Percentiles rank a stretch among this genome's conserved stretches.
These are phyloP conservation scores for Lasiodiplodia sp. DNA, from an alignment of 2,329 filamentous ascomycete species.

Conservation along the genomic window DNA sequence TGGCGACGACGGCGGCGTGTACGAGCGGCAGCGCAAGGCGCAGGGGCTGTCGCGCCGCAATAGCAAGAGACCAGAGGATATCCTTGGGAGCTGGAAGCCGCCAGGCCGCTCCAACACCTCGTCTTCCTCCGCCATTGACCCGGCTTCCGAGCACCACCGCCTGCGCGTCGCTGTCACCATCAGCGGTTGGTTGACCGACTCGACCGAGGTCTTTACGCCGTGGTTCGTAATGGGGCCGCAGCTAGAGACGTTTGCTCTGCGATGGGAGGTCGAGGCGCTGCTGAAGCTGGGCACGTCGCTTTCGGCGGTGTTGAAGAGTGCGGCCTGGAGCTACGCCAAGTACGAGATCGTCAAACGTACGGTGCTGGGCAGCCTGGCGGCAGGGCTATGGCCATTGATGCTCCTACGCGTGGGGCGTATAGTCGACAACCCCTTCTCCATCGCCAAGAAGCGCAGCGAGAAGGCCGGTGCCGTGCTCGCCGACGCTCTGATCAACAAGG, in stretches of 20 bases:
- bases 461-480: conserved; percentile 83
- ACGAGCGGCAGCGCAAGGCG: conserved; percentile 53
- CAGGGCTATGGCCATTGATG: conserved; percentile 58
- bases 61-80: conserved; percentile 43
- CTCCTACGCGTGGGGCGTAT: conserved; percentile 60
- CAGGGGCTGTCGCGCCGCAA: conserved; percentile 13
- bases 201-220: conserved; percentile 74
- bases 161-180: conserved; percentile 84
- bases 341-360: conserved; percentile 74
- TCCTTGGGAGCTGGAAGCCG: conserved; percentile 42
- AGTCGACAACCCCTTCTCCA: conserved; percentile 82
- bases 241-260: conserved; percentile 81
- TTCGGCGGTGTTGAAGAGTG: conserved; percentile 77
- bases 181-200: conserved; percentile 79
- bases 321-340: conserved; percentile 81
- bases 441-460: conserved; percentile 77
- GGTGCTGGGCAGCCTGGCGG: conserved; percentile 55
- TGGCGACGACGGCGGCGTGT: conserved; percentile 50
- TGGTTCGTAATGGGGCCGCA: conserved; percentile 79
- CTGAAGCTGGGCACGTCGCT: conserved; percentile 80
- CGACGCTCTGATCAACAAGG: conserved; percentile 80
- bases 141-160: conserved; percentile 19
- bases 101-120: background rate
- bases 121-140: conserved; percentile 39
- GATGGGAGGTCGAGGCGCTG: conserved; percentile 82